Evolutionary conservation across 2,329 filamentous ascomycete species (phyloP).

Genomic region (Xylaria hypoxylon): DNA sequence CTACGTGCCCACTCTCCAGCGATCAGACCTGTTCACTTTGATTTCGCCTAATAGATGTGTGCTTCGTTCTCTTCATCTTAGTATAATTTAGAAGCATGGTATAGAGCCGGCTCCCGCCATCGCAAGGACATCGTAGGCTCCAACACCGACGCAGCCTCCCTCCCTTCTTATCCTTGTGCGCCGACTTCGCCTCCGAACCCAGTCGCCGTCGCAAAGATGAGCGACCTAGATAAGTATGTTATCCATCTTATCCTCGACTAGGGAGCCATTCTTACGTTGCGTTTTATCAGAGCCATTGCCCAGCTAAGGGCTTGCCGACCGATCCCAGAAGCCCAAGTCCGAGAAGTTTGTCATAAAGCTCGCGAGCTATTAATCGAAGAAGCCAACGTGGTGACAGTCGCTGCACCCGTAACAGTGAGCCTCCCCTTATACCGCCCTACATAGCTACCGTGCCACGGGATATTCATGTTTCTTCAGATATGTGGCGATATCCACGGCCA

Average conservation of each 20-base stretch:
- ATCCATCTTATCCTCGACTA: slow-evolving; percentile 1
- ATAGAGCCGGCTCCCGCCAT: slow-evolving; percentile 23
- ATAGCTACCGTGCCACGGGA: background rate
- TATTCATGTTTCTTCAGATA: slow-evolving; percentile 66
- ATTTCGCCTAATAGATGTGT: background rate
- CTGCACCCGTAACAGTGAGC: slow-evolving; percentile 89
- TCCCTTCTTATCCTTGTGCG: slow-evolving; percentile 23
- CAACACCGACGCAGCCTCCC: slow-evolving; percentile 6
- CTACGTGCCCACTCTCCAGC: background rate
- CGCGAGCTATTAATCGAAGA: slow-evolving; percentile 96
- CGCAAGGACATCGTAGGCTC: slow-evolving; percentile 23
- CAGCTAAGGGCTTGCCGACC: slow-evolving; percentile 95
- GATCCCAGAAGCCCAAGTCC: slow-evolving; percentile 94
- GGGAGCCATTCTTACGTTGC: slow-evolving; percentile 34
- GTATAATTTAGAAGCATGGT: slow-evolving; percentile 35
- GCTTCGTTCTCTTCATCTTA: background rate
- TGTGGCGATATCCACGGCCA: slow-evolving; percentile 98
- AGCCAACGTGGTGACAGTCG: slow-evolving; percentile 94
- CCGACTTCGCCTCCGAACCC: slow-evolving; percentile 20
- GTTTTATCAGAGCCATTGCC: slow-evolving; percentile 80
- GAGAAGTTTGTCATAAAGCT: slow-evolving; percentile 97
- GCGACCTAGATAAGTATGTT: slow-evolving; percentile 88
- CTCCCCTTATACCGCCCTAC: background rate
- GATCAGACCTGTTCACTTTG: background rate
- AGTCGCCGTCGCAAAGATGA: slow-evolving; percentile 67